These are phyloP conservation scores for Colletotrichum zoysiae DNA, from an alignment of 2,329 filamentous ascomycete species.

Conservation along the genomic window DNA sequence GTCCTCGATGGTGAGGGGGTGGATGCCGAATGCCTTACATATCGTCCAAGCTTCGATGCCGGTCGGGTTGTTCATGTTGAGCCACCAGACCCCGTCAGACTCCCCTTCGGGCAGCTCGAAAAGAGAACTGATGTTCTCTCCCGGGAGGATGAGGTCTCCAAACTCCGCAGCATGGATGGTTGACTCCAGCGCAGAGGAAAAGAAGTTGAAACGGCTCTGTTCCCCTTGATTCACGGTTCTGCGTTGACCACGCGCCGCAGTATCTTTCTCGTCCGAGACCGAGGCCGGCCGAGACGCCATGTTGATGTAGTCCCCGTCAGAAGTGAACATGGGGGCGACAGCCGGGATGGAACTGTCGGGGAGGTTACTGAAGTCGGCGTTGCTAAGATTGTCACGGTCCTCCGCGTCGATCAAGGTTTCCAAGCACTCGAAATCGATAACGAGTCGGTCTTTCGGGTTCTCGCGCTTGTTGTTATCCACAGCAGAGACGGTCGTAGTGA, in stretches of 20 bases:
- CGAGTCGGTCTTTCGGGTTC: constrained; percentile 74
- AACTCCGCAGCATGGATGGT: constrained; percentile 92
- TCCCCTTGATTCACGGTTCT: constrained; percentile 59
- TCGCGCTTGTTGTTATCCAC: constrained; percentile 82
- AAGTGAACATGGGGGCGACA: constrained; percentile 57
- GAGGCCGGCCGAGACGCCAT: constrained; percentile 57
- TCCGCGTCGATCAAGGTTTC: constrained; percentile 86
- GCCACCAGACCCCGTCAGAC: constrained; percentile 91
- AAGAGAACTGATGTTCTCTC: constrained; percentile 88
- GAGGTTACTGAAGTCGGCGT: constrained; percentile 57
- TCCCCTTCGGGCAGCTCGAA: constrained; percentile 77
- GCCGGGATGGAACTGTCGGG: constrained; percentile 63
- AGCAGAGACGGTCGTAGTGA: constrained; percentile 75
- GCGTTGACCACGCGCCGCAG: constrained; percentile 53
- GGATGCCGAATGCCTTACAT: constrained; percentile 94
- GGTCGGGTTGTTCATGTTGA: constrained; percentile 91
- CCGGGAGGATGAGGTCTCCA: constrained; percentile 87
- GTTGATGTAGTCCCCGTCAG: constrained; percentile 68
- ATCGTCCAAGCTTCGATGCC: constrained; percentile 89
- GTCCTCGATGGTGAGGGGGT: constrained; percentile 95
- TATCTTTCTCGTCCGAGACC: constrained; percentile 60
- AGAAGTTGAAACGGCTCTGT: constrained; percentile 91
- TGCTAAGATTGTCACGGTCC: neutral
- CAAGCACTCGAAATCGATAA: constrained; percentile 92
- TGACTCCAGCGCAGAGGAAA: constrained; percentile 93